Evolutionary conservation across 495 filamentous ascomycete species (phyloP), one percentile per base, ranked within the genome.

Genomic region (Xylaria palmicola): DNA sequence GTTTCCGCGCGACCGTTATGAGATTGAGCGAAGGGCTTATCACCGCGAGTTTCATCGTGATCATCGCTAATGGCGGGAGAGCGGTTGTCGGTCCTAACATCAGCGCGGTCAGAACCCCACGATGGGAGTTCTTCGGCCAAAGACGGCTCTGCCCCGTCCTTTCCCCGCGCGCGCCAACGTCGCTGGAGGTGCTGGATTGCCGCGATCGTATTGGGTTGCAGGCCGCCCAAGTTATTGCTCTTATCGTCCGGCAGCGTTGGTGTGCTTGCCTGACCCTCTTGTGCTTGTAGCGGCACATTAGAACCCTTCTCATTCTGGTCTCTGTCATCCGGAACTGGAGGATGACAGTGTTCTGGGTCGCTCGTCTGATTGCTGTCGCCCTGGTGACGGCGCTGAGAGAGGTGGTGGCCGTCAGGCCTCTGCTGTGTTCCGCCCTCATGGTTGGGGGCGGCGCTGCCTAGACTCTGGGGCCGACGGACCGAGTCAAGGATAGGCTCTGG

Each of bases 401-500:
- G 39, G 39, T 41, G 15, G 39, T n/a, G 6, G 39, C 39, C 17
- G 15, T 41, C 39, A n/a, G 39, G 39, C 39, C 39, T 41, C 39
- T 41, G 13, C 13, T 41, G 39, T 41, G 6, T 41, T 41, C 17
- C 39, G 39, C 39, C 39, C 39, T 8, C 39, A 41, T 41, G 39
- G 39, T 41, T 63, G 5, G 40, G 48, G 50, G 59, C 49, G 24
- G 40, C 29, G 20, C 13, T 30, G 59, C 37, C 29, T 57, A 32
- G 61, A 57, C 36, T 29, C 27, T 58, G n/a, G 9, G 36, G 10
- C 45, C 26, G 61, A 59, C 47, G 37, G 53, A 36, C 37, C 55
- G 37, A 39, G 61, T 58, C 54, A 27, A 62, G 27, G 30, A 37
- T 29, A 51, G 60, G 40, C 43, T 62, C 20, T 54, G 60, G 36